Evolutionary conservation across 1,284 basidiomycete species (phyloP).

Genomic region (Irpex rosettiformis): DNA sequence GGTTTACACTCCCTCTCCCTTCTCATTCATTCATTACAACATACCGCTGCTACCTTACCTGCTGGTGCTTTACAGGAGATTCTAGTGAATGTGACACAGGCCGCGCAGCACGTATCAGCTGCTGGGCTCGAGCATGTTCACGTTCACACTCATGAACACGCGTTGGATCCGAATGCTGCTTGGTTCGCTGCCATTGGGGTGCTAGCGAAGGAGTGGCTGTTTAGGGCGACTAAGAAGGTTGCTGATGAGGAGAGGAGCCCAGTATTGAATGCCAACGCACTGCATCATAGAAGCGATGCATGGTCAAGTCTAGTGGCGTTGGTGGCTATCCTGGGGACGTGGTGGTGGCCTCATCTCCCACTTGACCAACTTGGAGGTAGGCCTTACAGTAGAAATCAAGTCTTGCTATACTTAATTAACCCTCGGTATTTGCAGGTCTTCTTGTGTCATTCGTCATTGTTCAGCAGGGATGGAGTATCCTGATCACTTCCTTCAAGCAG

Average conservation of each 20-base stretch:
- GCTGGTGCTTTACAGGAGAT: conserved; percentile 60
- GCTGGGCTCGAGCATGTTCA: conserved; percentile 34
- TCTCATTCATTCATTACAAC: conserved; percentile 63
- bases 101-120: conserved; percentile 49
- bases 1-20: conserved; percentile 90
- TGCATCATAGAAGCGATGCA: conserved; percentile 94
- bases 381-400: conserved; percentile 10
- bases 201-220: conserved; percentile 89
- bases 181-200: conserved; percentile 91
- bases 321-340: conserved; percentile 85
- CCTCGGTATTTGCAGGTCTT: conserved; percentile 47
- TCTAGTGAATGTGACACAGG: conserved; percentile 51
- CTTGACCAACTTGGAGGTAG: conserved; percentile 92
- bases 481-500: conserved; percentile 76
- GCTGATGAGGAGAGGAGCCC: conserved; percentile 89
- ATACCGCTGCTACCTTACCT: conserved; percentile 53
- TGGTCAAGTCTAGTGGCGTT: conserved; percentile 88
- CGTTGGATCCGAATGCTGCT: conserved; percentile 92
- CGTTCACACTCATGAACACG: conserved; percentile 50
- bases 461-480: conserved; percentile 74
- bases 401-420: conserved; percentile 8
- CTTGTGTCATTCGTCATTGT: conserved; percentile 90
- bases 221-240: conserved; percentile 82
- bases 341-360: conserved; percentile 80
- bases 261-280: conserved; percentile 88